Evolutionary conservation across 2,329 filamentous ascomycete genomes (phyloP), one percentile per base, ranked within the genome.

Genomic region (Parascedosporium putredinis): DNA sequence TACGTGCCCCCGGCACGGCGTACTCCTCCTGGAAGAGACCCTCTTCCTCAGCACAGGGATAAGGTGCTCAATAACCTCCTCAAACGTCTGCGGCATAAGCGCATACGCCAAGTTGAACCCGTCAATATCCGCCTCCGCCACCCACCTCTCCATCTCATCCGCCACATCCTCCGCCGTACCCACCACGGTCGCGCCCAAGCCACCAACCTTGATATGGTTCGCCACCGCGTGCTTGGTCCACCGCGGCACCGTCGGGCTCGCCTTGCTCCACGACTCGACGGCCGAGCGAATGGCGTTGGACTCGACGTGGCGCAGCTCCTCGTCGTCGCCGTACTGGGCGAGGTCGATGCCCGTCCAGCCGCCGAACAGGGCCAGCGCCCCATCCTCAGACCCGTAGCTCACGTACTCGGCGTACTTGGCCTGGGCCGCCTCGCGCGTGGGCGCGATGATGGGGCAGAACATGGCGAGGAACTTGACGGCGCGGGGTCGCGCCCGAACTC

Each of bases 271-370:
- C 2, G 64, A 63, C 42, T 72, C 67, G 0, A 72, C 72, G 1
- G 72, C 72, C 0, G 68, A 73, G n/a, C 71, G 66, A 47, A 81
- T 79, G 0, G 78, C 79, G 59, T 82, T 78, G 52, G 73, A 75
- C 60, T 80, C 72, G n/a, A 82, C 76, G 50, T 76, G 67, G 10
- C 78, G 65, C 47, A 84, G 63, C 59, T 84, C 81, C 57, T 84
- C 73, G 38, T 84, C 79, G 23, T 84, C 79, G 0, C 66, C 73
- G 55, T 83, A 84, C 40, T 72, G 65, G 5, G 71, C 67, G 22
- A 84, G 64, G 58, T 85, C 78, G 44, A 83, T 81, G 0, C 81
- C 81, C 0, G 80, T 83, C 79, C 79, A 84, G 0, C 81, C 81
- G 2, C 81, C 78, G 55, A 84, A 84, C 2, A 84, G 62, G 0